A percentile compares a stretch with the other conserved stretches of the same genome.
phyloP scores from a whole-genome alignment of 345 rosid species.

The Conringia planisiliqua region DNA sequence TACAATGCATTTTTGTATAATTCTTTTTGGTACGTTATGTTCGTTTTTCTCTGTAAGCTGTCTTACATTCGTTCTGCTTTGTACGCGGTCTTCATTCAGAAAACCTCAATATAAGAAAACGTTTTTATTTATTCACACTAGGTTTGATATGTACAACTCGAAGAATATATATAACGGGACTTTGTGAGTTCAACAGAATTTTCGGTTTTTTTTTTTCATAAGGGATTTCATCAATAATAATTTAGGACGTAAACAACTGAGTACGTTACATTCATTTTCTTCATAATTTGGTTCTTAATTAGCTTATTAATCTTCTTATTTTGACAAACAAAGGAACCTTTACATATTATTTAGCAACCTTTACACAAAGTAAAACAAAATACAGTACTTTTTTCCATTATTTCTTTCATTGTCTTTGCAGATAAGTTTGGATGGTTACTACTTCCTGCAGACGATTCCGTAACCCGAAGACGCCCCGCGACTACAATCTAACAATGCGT shows the following conservation, averaged over 20 bases:
- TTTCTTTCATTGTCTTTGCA: not conserved
- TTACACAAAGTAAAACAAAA: not conserved
- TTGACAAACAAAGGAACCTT: not conserved
- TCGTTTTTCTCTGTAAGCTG: not conserved
- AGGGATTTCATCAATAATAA: no score
- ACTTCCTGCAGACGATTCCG: conserved; percentile 6
- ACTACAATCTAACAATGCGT: conserved; percentile 6
- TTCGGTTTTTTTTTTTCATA: no score
- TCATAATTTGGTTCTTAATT: not conserved
- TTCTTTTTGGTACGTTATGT: not conserved
- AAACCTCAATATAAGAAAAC: no score
- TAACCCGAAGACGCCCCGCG: conserved; percentile 2
- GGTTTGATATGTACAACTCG: no score
- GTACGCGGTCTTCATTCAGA: no score
- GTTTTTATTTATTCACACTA: no score
- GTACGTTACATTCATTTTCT: no score
- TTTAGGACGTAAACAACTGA: no score
- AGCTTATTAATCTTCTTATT: not conserved
- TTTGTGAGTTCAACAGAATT: no score
- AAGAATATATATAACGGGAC: no score
- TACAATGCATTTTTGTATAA: not conserved
- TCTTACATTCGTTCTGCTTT: not conserved
- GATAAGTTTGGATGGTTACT: not conserved
- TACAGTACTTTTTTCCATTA: not conserved
- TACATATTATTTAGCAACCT: not conserved